phyloP scores from a whole-genome alignment of 768 basidiomycete species.

The Ramaria sp. region DNA sequence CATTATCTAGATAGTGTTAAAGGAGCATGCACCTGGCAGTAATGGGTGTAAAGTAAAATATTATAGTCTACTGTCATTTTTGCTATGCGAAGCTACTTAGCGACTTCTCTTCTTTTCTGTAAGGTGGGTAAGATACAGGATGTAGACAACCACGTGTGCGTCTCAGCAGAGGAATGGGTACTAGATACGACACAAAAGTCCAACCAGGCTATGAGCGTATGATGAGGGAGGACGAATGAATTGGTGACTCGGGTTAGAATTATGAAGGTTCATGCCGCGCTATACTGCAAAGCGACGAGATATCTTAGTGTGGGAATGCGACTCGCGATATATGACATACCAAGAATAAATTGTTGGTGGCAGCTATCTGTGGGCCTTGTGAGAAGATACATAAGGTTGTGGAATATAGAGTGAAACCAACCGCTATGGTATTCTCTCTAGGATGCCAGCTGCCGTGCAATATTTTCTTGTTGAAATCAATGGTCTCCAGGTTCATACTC shows the following conservation, averaged over 20 bases:
- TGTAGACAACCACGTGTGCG: neutral
- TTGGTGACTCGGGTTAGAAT: neutral
- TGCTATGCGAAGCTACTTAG: neutral
- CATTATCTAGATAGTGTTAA: no score
- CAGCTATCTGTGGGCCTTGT: slow-evolving; percentile 59
- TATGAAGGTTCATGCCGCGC: slow-evolving; percentile 42
- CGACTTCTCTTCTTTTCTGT: slow-evolving; percentile 1
- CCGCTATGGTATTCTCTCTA: slow-evolving; percentile 94
- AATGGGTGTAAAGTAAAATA: neutral
- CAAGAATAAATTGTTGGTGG: slow-evolving; percentile 91
- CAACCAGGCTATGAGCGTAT: slow-evolving; percentile 3
- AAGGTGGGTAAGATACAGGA: neutral
- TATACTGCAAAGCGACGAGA: slow-evolving; percentile 31
- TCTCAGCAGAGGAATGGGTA: neutral
- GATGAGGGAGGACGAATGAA: neutral
- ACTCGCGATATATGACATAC: neutral
- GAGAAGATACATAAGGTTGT: neutral
- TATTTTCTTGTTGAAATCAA: slow-evolving; percentile 97
- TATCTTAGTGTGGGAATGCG: neutral
- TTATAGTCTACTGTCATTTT: slow-evolving; percentile 3
- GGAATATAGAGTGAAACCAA: slow-evolving; percentile 28
- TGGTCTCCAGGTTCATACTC: slow-evolving; percentile 74
- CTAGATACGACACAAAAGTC: slow-evolving; percentile 10
- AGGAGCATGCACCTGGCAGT: no score
- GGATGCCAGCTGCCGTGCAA: slow-evolving; percentile 97